These are phyloP conservation scores for Jimgerdemannia flammicorona DNA, from an alignment of 192 early-diverging fungal genomes.

Conservation along the genomic window DNA sequence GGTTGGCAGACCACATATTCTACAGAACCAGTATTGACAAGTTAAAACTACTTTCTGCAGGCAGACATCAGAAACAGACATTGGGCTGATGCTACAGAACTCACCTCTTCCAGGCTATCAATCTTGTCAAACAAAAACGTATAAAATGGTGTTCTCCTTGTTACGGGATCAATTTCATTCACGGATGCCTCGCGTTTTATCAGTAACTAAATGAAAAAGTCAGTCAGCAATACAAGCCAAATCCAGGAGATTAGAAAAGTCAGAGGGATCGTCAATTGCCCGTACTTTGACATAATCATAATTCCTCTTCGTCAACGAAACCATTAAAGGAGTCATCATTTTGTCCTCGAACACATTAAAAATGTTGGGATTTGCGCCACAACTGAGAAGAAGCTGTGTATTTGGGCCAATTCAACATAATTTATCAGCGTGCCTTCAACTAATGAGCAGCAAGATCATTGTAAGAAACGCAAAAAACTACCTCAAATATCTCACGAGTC, in stretches of 20 bases:
- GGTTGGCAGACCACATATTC: conserved; percentile 19
- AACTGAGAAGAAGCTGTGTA: background rate
- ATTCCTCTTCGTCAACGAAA: background rate
- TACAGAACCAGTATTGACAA: background rate
- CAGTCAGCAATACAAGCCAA: too few relatives aligned
- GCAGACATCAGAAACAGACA: too few relatives aligned
- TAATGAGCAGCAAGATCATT: too few relatives aligned
- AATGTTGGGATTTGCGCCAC: conserved; percentile 8
- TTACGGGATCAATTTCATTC: conserved; percentile 2
- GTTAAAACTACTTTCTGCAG: too few relatives aligned
- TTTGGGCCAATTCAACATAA: background rate
- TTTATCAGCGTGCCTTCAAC: background rate
- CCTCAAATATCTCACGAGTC: conserved; percentile 3
- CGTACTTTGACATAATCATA: background rate
- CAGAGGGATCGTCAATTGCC: background rate
- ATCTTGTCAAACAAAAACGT: conserved; percentile 7
- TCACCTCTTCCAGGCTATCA: background rate
- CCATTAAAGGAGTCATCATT: background rate
- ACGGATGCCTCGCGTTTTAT: conserved; percentile 1
- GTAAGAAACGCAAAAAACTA: background rate
- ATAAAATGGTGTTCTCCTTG: conserved; percentile 1
- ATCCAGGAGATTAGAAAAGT: too few relatives aligned
- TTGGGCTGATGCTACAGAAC: background rate
- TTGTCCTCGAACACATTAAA: background rate
- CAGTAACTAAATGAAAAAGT: too few relatives aligned